These are phyloP conservation scores for Trichosporon ovoides DNA, from an alignment of 1,284 basidiomycete genomes.

Conservation along the genomic window DNA sequence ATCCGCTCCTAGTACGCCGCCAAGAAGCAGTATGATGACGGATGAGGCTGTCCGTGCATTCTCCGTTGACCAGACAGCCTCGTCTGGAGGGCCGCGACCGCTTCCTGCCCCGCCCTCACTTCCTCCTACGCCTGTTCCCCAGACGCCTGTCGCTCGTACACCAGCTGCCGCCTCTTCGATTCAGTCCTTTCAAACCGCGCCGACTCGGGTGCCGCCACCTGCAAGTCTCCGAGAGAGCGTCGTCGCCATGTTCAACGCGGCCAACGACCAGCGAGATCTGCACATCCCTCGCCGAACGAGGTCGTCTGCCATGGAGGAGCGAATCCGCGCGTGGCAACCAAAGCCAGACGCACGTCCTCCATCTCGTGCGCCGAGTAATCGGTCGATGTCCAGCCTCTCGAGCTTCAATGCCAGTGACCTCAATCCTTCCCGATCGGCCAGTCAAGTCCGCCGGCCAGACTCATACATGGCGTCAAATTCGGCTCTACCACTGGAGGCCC, in stretches of 20 bases:
- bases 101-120: not conserved
- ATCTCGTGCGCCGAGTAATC: not conserved
- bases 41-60: not conserved
- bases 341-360: not conserved
- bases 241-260: constrained; percentile 2
- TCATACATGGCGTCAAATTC: constrained; percentile 2
- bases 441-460: not conserved
- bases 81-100: not conserved
- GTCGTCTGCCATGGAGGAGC: not conserved
- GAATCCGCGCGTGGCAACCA: not conserved
- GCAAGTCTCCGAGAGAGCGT: not conserved
- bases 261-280: not conserved
- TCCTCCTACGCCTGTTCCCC: not conserved
- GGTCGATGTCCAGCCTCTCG: not conserved
- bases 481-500: not conserved
- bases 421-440: not conserved
- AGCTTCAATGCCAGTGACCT: constrained; percentile 1
- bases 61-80: not conserved
- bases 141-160: not conserved
- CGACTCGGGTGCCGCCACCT: not conserved
- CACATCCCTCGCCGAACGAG: not conserved
- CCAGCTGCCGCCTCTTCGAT: not conserved
- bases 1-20: not conserved
- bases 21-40: not conserved
- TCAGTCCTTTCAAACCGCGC: not conserved